A percentile compares a stretch with the other conserved stretches of the same genome.
Evolutionary conservation across 805 yeast genomes (phyloP).

Genomic region (Suhomyces xylopsoci): DNA sequence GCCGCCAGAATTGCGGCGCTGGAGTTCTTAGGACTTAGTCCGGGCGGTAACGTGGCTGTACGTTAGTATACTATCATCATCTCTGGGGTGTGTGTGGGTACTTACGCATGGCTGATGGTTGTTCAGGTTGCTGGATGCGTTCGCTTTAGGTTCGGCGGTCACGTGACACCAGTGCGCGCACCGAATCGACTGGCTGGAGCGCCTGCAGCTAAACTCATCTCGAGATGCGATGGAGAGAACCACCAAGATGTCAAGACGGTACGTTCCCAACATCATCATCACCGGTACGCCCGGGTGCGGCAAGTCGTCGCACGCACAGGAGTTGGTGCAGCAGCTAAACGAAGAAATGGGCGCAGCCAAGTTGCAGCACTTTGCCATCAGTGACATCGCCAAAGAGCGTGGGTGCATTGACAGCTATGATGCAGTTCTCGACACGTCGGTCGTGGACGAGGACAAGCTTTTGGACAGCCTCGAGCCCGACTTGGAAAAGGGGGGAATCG

Average conservation of each 20-base stretch:
- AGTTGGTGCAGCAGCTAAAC: constrained; percentile 49
- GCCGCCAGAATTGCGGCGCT: background rate
- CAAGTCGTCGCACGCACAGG: constrained; percentile 71
- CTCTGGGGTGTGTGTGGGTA: background rate
- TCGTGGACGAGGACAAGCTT: constrained; percentile 89
- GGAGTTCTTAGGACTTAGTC: constrained; percentile 14
- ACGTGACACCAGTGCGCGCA: too few species aligned
- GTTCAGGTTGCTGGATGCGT: background rate
- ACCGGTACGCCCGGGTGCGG: constrained; percentile 98
- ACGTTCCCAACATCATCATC: constrained; percentile 71
- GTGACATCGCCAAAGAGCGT: constrained; percentile 77
- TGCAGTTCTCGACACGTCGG: constrained; percentile 75
- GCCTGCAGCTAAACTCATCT: background rate
- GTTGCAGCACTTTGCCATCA: constrained; percentile 58
- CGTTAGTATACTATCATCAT: constrained; percentile 3
- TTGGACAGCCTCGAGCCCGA: constrained; percentile 78
- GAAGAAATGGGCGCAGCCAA: constrained; percentile 27
- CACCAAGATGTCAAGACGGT: constrained; percentile 29
- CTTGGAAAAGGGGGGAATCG: constrained; percentile 78
- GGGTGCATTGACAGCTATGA: constrained; percentile 82
- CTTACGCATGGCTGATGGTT: background rate
- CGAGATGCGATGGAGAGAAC: background rate
- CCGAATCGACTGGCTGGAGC: too few species aligned
- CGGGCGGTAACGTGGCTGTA: constrained; percentile 27
- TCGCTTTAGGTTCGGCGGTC: background rate